phyloP scores from a whole-genome alignment of 129 eudicot genomes.

The Deinandra increscens region DNA sequence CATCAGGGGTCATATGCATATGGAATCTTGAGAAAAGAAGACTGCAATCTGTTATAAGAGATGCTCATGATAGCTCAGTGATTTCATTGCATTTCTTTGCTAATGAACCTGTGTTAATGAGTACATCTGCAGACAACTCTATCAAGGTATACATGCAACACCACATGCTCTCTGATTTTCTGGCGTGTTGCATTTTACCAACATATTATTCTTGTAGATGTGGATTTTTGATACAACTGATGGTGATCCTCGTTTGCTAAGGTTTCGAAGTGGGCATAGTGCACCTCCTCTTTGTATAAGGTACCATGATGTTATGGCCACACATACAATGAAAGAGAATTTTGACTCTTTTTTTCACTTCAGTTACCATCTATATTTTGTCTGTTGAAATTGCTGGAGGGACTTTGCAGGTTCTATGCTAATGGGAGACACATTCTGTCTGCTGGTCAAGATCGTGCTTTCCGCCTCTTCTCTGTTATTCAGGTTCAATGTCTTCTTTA shows the following conservation, averaged over 20 bases:
- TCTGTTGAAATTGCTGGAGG: slow-evolving; percentile 16
- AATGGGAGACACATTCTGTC: slow-evolving; percentile 95
- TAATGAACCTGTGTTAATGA: slow-evolving; percentile 91
- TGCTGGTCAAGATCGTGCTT: slow-evolving; percentile 98
- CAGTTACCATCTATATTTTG: slow-evolving; percentile 7
- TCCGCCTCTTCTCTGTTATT: slow-evolving; percentile 87
- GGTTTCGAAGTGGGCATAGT: slow-evolving; percentile 96
- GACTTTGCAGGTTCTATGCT: slow-evolving; percentile 65
- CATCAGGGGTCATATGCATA: slow-evolving; percentile 90
- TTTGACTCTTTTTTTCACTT: slow-evolving; percentile 14
- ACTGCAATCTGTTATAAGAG: slow-evolving; percentile 78
- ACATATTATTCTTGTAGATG: slow-evolving; percentile 47
- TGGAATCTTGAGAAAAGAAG: slow-evolving; percentile 96
- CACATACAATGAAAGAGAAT: background rate
- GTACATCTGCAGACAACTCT: slow-evolving; percentile 91
- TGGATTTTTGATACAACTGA: slow-evolving; percentile 95
- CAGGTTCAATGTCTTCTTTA: slow-evolving; percentile 43
- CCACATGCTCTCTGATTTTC: background rate
- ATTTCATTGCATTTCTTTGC: slow-evolving; percentile 83
- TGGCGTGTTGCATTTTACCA: background rate
- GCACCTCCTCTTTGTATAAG: slow-evolving; percentile 94
- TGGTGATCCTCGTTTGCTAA: slow-evolving; percentile 91
- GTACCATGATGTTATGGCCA: slow-evolving; percentile 23
- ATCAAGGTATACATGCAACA: slow-evolving; percentile 48
- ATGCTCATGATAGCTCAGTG: slow-evolving; percentile 82